A percentile compares a stretch with the other conserved stretches of the same genome.
Evolutionary conservation across 148 eudicot genomes (phyloP).

Genomic region (Vaccinium corymbosum): DNA sequence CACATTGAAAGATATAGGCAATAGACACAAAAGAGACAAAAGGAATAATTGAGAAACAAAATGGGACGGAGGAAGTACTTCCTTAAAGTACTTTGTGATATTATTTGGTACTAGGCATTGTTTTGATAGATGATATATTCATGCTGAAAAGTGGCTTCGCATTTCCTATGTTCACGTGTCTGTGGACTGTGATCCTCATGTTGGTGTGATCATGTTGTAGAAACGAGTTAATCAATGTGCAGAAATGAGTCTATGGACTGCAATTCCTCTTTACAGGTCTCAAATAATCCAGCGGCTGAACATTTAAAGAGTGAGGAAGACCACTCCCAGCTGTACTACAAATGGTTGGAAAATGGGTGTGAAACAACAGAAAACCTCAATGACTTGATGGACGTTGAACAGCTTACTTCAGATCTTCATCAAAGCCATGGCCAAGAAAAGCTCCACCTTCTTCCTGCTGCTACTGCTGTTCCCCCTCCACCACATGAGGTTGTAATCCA

Average conservation of each 20-base stretch:
- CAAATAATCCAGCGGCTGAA: neutral
- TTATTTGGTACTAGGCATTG: neutral
- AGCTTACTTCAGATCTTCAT: neutral
- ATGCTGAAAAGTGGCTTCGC: neutral
- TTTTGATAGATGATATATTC: neutral
- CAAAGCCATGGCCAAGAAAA: neutral
- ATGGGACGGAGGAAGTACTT: neutral
- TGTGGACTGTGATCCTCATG: neutral
- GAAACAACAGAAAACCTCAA: neutral
- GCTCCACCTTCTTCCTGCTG: neutral
- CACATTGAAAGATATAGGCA: no score
- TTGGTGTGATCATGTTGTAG: neutral
- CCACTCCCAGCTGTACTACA: neutral
- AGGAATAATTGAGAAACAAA: no score
- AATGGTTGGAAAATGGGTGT: neutral
- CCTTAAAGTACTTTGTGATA: neutral
- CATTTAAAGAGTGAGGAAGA: neutral
- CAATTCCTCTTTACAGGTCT: neutral
- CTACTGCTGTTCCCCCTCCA: neutral
- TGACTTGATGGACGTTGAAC: neutral
- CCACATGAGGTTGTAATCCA: neutral
- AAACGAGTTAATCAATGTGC: neutral
- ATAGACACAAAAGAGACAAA: no score
- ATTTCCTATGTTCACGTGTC: neutral
- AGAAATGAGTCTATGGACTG: neutral